Evolutionary conservation across 1,284 basidiomycete genomes (phyloP).

Genomic region (Cystobasidium sp.): DNA sequence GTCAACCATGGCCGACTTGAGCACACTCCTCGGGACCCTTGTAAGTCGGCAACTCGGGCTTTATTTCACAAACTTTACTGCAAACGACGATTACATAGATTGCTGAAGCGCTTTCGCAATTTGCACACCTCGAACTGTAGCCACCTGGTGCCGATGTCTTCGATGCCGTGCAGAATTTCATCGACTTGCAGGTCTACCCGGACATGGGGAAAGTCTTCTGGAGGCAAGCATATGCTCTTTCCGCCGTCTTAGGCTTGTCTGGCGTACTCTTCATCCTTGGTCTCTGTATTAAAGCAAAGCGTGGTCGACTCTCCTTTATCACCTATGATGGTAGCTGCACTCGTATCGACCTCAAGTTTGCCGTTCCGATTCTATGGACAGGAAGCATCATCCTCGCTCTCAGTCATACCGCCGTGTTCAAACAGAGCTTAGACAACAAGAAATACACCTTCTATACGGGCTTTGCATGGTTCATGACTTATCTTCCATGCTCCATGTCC

Average conservation of each 20-base stretch:
- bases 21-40: background rate
- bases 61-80: too few species aligned
- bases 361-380: conserved; percentile 31
- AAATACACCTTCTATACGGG: conserved; percentile 14
- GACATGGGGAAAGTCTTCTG: conserved; percentile 12
- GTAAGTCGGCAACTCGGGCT: background rate
- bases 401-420: background rate
- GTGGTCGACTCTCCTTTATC: conserved; percentile 28
- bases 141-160: conserved; percentile 2
- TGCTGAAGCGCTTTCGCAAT: too few species aligned
- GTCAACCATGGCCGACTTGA: background rate
- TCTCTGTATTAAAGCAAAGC: background rate
- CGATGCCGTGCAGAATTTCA: conserved; percentile 2
- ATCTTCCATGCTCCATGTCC: background rate
- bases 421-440: background rate
- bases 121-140: background rate
- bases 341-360: conserved; percentile 19
- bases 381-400: background rate
- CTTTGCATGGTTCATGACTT: conserved; percentile 11
- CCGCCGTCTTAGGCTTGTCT: conserved; percentile 3
- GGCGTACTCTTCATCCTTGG: background rate
- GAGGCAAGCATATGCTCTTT: background rate
- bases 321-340: conserved; percentile 30
- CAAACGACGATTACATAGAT: too few species aligned
- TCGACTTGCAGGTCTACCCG: conserved; percentile 16